Conservation (phyloP, 2,329 filamentous ascomycete genomes). For the Tolypocladium endophyticum region DNA sequence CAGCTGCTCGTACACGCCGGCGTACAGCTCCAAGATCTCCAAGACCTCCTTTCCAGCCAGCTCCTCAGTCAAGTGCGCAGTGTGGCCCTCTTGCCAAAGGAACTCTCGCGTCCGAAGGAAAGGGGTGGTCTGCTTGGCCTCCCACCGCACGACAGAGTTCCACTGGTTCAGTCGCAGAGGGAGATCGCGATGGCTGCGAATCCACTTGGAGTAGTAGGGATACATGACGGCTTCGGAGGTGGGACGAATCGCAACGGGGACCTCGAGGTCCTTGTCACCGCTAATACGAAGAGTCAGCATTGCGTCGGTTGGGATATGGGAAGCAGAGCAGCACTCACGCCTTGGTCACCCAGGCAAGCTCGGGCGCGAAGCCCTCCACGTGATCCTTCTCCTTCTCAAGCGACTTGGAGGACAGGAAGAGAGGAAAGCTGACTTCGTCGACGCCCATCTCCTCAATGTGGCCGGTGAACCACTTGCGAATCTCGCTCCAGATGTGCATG, state of each 20-base stretch:
- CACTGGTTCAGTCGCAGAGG: constrained; percentile 94
- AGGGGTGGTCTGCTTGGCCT: constrained; percentile 83
- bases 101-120: constrained; percentile 94
- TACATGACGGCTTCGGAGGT: constrained; percentile 81
- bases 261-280: constrained; percentile 87
- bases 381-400: constrained; percentile 86
- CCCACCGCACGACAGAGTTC: constrained; percentile 90
- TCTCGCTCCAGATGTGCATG: constrained; percentile 58
- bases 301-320: background rate
- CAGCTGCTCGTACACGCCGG: constrained; percentile 83
- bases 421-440: constrained; percentile 91
- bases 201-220: constrained; percentile 93
- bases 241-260: constrained; percentile 56
- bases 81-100: constrained; percentile 94
- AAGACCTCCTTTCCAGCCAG: constrained; percentile 77
- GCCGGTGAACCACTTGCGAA: constrained; percentile 56
- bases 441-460: constrained; percentile 87
- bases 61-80: constrained; percentile 76
- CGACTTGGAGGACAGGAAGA: constrained; percentile 89
- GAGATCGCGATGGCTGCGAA: constrained; percentile 89
- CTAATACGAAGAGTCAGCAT: constrained; percentile 27
- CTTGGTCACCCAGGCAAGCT: constrained; percentile 82
- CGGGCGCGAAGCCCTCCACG: constrained; percentile 95
- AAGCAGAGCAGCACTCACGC: constrained; percentile 38
- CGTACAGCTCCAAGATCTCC: constrained; percentile 88